A percentile compares a stretch with the other conserved stretches of the same genome.
Evolutionary conservation across 768 basidiomycete genomes (phyloP).

Genomic region (Suillus cothurnatus): DNA sequence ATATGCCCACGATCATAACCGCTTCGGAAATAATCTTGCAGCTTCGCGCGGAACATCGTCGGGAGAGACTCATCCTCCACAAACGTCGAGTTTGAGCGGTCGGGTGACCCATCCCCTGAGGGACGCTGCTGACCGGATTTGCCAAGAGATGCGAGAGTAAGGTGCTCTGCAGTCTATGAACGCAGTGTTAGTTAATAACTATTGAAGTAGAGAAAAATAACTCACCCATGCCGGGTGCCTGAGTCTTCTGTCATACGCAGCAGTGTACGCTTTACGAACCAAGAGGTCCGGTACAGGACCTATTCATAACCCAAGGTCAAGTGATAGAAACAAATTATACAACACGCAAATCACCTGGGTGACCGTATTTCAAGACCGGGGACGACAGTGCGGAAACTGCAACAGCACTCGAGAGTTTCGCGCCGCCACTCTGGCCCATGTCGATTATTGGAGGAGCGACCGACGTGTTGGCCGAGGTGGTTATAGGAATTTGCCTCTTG

Average conservation of each 20-base stretch:
- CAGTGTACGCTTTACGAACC: conserved; percentile 80
- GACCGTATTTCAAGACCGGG: conserved; percentile 71
- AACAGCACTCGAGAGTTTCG: conserved; percentile 41
- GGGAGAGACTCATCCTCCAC: conserved; percentile 83
- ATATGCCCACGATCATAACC: conserved; percentile 98
- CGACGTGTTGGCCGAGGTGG: conserved; percentile 18
- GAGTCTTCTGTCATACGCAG: conserved; percentile 87
- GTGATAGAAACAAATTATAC: conserved; percentile 6
- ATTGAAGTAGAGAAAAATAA: neutral
- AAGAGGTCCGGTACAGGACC: conserved; percentile 85
- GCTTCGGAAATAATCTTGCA: conserved; percentile 90
- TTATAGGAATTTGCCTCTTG: conserved; percentile 20
- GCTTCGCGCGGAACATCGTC: conserved; percentile 71
- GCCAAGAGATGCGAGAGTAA: conserved; percentile 76
- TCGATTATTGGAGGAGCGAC: conserved; percentile 43
- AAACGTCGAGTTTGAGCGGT: conserved; percentile 79
- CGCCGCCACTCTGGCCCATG: conserved; percentile 45
- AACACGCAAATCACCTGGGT: conserved; percentile 62
- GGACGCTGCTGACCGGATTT: conserved; percentile 41
- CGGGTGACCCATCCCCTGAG: conserved; percentile 48
- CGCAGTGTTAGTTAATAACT: neutral
- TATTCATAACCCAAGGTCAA: conserved; percentile 33
- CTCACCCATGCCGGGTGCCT: conserved; percentile 93
- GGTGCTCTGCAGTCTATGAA: conserved; percentile 88
- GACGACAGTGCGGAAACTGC: conserved; percentile 22